These are phyloP conservation scores for Biscutella laevigata DNA, from an alignment of 441 rosid species.

Conservation along the genomic window DNA sequence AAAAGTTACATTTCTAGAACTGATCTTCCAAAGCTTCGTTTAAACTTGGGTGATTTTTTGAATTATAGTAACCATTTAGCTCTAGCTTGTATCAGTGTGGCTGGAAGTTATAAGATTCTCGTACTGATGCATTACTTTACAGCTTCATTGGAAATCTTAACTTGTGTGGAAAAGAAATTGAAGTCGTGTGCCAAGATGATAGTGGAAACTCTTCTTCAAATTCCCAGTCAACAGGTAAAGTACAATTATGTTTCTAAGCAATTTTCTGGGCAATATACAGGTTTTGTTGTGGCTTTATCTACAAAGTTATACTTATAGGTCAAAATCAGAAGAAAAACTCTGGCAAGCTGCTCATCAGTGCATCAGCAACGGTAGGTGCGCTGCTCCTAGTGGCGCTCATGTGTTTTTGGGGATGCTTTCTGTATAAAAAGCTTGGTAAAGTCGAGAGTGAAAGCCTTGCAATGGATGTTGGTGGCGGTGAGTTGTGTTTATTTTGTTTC, in stretches of 20 bases:
- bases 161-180: conserved; percentile 81
- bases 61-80: neutral
- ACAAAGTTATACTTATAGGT: conserved; percentile 28
- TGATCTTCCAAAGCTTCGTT: neutral
- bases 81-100: neutral
- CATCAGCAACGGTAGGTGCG: conserved; percentile 91
- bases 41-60: neutral
- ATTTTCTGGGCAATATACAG: conserved; percentile 2
- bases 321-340: conserved; percentile 68
- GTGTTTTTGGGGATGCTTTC: conserved; percentile 99
- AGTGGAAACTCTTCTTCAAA: conserved; percentile 40
- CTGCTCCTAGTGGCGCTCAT: conserved; percentile 94
- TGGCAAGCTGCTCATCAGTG: conserved; percentile 74
- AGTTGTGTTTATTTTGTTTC: conserved; percentile 1
- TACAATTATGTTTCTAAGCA: neutral
- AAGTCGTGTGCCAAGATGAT: conserved; percentile 48
- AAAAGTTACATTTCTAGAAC: neutral
- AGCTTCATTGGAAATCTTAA: conserved; percentile 78
- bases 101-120: conserved; percentile 3
- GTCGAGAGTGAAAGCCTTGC: conserved; percentile 70
- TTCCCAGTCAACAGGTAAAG: conserved; percentile 29
- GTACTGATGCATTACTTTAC: conserved; percentile 23
- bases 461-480: conserved; percentile 85
- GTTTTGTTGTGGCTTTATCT: neutral
- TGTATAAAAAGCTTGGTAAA: conserved; percentile 91